Conservation (phyloP, 352 stramenopile genomes). For the Thalassiosira exigua region DNA sequence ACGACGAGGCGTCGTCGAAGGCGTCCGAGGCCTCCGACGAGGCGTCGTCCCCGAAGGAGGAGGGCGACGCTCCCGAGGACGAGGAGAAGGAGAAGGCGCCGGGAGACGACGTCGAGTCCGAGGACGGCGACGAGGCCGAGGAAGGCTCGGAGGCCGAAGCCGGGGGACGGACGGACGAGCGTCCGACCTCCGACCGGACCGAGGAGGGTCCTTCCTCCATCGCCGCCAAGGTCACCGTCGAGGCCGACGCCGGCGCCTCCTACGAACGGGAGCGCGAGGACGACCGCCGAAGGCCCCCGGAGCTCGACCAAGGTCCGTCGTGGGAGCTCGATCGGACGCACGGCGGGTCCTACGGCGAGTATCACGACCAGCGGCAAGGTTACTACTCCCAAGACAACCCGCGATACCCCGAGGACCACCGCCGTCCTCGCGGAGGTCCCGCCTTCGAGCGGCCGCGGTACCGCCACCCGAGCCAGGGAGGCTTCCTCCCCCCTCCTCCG, state of each 20-base stretch:
- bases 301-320: constrained; percentile 6
- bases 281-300: constrained; percentile 1
- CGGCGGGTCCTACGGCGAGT: constrained; percentile 7
- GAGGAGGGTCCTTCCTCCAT: neutral
- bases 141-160: neutral
- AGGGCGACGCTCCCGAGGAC: too few species aligned
- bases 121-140: neutral
- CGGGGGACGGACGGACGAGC: too few species aligned
- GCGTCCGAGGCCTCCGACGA: too few species aligned
- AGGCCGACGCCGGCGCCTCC: constrained; percentile 7
- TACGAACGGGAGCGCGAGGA: neutral
- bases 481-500: neutral
- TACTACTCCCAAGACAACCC: neutral
- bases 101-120: neutral
- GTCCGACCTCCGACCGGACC: too few species aligned
- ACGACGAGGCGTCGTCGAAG: too few species aligned
- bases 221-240: neutral
- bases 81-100: neutral
- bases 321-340: constrained; percentile 27
- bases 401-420: neutral
- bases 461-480: neutral
- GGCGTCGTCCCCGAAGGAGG: too few species aligned
- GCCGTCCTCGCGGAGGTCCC: constrained; percentile 2
- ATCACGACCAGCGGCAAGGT: neutral
- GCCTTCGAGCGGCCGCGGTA: neutral